These are phyloP conservation scores for Agastache rugosa DNA, from an alignment of 257 asterid species.

Conservation along the genomic window DNA sequence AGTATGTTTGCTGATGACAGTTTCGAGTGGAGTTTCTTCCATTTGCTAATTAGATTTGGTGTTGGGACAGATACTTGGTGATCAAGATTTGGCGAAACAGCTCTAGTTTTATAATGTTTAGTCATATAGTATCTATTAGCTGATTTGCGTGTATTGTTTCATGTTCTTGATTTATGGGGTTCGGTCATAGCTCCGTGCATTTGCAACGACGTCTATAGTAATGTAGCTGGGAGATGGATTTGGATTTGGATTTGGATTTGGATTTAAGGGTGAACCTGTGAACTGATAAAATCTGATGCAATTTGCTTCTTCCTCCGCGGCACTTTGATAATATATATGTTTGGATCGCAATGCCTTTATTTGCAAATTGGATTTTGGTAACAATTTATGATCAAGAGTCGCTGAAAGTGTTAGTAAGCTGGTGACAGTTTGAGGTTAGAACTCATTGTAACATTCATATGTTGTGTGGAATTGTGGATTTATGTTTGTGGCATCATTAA, in stretches of 20 bases:
- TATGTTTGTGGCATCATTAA: not conserved
- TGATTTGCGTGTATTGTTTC: not conserved
- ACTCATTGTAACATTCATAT: not conserved
- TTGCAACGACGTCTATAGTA: not conserved
- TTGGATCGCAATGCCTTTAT: not conserved
- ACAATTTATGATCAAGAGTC: not conserved
- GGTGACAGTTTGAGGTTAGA: not conserved
- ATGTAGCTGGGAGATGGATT: not conserved
- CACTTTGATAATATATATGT: not conserved
- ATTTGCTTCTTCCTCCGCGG: not conserved
- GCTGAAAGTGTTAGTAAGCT: constrained; percentile 4
- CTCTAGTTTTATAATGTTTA: not conserved
- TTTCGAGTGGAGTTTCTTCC: not conserved
- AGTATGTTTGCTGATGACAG: not conserved
- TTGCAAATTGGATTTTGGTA: constrained; percentile 11
- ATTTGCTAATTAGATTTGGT: not conserved
- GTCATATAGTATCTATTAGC: not conserved
- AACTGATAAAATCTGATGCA: not conserved
- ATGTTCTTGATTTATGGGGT: not conserved
- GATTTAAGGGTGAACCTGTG: no score
- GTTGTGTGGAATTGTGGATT: not conserved
- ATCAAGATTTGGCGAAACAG: not conserved
- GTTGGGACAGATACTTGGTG: not conserved
- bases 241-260: not conserved
- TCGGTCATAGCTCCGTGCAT: not conserved